These are phyloP conservation scores for Neonectria ditissima DNA, from an alignment of 2,329 filamentous ascomycete genomes.

Conservation along the genomic window DNA sequence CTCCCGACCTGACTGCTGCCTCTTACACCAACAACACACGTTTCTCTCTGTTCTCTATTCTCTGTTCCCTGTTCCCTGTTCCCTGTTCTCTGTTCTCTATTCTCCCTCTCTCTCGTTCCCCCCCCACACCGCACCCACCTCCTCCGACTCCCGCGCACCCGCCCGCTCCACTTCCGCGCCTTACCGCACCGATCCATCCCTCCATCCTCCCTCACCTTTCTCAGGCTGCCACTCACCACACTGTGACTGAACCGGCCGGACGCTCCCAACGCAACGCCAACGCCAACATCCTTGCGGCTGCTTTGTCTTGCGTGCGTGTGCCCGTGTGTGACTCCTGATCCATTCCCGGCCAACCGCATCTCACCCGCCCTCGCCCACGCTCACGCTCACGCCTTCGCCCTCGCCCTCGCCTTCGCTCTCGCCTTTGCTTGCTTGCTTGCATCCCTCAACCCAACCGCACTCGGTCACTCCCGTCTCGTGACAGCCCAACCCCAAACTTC, in stretches of 20 bases:
- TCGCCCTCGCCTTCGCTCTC: no score
- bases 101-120: no score
- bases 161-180: not conserved
- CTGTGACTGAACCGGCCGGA: no score
- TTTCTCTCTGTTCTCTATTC: not conserved
- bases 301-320: not conserved
- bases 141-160: slow-evolving; percentile 1
- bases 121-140: slow-evolving; percentile 2
- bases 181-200: not conserved
- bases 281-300: slow-evolving; percentile 3
- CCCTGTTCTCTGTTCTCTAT: no score
- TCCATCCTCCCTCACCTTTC: slow-evolving; percentile 7
- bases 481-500: slow-evolving; percentile 13
- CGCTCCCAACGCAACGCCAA: not conserved
- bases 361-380: not conserved
- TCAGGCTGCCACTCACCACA: not conserved
- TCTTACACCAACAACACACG: not conserved
- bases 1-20: not conserved
- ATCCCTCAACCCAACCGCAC: not conserved
- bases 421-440: not conserved
- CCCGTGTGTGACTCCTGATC: slow-evolving; percentile 1
- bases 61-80: no score
- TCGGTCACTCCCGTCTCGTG: slow-evolving; percentile 18
- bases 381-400: not conserved
- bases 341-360: not conserved